Evolutionary conservation across 2,329 filamentous ascomycete species (phyloP), one percentile per base, ranked within the genome.

Genomic region (Monilinia fructicola): DNA sequence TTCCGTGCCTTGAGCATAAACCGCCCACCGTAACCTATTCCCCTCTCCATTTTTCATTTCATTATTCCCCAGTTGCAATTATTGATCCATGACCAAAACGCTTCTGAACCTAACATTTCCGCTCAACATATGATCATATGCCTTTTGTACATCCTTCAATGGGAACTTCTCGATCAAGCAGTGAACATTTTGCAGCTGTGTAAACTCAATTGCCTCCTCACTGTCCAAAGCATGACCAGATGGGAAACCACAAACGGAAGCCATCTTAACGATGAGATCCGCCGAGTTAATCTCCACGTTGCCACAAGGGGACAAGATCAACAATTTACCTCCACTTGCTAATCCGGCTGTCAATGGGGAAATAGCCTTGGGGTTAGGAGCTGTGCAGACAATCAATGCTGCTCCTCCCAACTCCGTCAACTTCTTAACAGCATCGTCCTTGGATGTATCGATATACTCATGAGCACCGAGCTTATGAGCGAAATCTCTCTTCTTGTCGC

Each of bases 151-250:
- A 59, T 85, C 79, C 0, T 76, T 81, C 67, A 92, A 78, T 0
- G 85, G 81, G 74, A 85, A 91, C 72, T 80, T 86, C 80, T 91
- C 84, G 38, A 89, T 78, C 76, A 90, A 80, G 62, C 88, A 89
- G 76, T 85, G 84, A 70, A 92, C 82, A 5, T 80, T 80, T 71
- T 91, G 86, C 21, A 80, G 77, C 67, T 82, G 78, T 0, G 89
- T 84, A 73, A 92, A 92, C 3, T 80, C 80, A 62, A 92, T 83
- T 68, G 90, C 88, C 71, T 90, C 86, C 73, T 87, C 84, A 65
- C 83, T 82, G 69, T 91, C 85, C 55, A 86, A 79, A 1, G 87
- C 82, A 50, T 90, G 82, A 0, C 88, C 89, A 28, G 85, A 84
- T 0, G 90, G 82, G 76, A 83, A 87, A 12, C 88, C 88, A 69